Conservation (phyloP, 2,329 filamentous ascomycete species). For the Periconia sp. region DNA sequence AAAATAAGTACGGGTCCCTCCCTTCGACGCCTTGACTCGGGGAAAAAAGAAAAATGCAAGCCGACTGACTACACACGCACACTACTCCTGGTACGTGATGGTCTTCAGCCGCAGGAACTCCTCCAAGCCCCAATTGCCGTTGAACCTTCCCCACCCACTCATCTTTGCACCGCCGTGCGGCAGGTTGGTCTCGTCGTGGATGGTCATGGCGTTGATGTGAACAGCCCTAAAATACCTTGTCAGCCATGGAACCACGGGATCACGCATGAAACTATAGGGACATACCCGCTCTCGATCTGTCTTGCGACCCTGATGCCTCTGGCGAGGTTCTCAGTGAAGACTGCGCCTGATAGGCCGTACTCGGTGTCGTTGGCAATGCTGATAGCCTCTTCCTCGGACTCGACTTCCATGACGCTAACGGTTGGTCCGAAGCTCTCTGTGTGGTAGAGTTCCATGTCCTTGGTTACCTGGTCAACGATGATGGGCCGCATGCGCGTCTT, state of each 20-base stretch:
- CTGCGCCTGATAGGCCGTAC: constrained; percentile 70
- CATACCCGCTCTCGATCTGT: constrained; percentile 59
- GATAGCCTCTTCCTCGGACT: constrained; percentile 71
- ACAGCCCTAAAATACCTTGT: constrained; percentile 39
- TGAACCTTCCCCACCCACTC: constrained; percentile 54
- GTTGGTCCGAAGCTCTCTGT: constrained; percentile 78
- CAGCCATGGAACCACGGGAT: constrained; percentile 3
- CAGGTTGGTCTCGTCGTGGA: constrained; percentile 52
- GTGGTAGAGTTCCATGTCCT: constrained; percentile 73
- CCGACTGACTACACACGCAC: background rate
- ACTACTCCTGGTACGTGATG: constrained; percentile 42
- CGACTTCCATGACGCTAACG: constrained; percentile 66
- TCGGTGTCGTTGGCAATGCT: constrained; percentile 78
- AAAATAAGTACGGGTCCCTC: no score
- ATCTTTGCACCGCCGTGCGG: constrained; percentile 55
- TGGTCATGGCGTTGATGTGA: constrained; percentile 55
- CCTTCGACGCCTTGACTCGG: no score
- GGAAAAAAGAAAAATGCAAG: no score
- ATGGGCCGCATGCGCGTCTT: constrained; percentile 61
- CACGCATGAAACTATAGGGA: background rate
- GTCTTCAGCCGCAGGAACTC: constrained; percentile 50
- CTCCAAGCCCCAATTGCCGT: constrained; percentile 48
- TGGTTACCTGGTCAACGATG: constrained; percentile 66
- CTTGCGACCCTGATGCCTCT: constrained; percentile 48
- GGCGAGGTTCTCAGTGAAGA: constrained; percentile 71